Base-by-base conservation (phyloP, 495 filamentous ascomycete species). In the Achaetomiella virescens region DNA sequence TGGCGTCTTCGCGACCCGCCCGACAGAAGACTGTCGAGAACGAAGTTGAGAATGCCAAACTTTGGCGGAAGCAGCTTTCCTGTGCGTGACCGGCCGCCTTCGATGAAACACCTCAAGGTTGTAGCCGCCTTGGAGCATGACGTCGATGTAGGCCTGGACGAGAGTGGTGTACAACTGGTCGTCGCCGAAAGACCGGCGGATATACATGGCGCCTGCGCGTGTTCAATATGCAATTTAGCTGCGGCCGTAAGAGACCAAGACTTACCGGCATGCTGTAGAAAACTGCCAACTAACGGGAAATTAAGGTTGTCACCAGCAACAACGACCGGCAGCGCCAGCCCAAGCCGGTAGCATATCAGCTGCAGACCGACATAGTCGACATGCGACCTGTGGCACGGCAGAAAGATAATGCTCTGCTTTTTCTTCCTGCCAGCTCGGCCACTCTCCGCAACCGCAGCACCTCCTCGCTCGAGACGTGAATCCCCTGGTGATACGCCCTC, bases 71-170 rank as follows among this genome's bases (percentile, higher is more conserved):
- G 75, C 15, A 98, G 81, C 71, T 98, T 98, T 8, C 93, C 93
- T 0, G 91, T 98, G 52, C 93, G 75, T 8, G 90, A 96, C 10
- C 93, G 81, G 14, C 91, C 91, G 24, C 93, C 93, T 71, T 98
- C 93, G 58, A 96, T 93, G 62, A 97, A 97, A 69, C 93, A 97
- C 65, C n/a, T 95, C 91, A 38, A 98, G 84, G 67, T 97, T 97
- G 72, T 84, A 95, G 1, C 93, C 93, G 47, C 88, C 84, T 61
- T 90, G 87, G 10, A 98, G 79, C 22, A 98, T 66, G 0, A 90
- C 92, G 66, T 98, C 93, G 62, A 98, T 91, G 66, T 98, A 98
- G 0, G 91, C 79, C 70, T 98, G 93, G 11, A 98, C 93, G 7
- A 96, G 79, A 0, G 91, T 93, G 8, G 82, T 80, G 65, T 98